Conservation (phyloP, 441 rosid genomes). For the Pelargonium myrrhifolium region DNA sequence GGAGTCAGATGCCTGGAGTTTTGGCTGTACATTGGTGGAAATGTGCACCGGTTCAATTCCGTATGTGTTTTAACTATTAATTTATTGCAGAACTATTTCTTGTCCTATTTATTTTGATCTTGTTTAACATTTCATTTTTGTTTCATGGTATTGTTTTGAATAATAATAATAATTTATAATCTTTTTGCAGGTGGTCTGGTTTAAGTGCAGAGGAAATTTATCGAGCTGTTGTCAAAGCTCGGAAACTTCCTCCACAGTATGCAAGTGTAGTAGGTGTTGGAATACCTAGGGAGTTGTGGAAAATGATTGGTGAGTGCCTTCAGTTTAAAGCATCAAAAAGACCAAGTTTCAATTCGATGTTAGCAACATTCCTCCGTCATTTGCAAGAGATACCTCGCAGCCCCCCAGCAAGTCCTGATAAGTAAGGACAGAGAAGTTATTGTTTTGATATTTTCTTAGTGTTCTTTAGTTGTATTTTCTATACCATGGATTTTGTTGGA, state of each 20-base stretch:
- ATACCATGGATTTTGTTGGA: slow-evolving; percentile 12
- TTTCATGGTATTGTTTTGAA: slow-evolving; percentile 10
- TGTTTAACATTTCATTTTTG: slow-evolving; percentile 12
- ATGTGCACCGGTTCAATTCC: slow-evolving; percentile 99
- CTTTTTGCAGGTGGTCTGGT: slow-evolving; percentile 79
- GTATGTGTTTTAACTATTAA: slow-evolving; percentile 46
- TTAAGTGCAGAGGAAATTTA: slow-evolving; percentile 89
- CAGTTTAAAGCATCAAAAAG: slow-evolving; percentile 89
- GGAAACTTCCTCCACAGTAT: slow-evolving; percentile 92
- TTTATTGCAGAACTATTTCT: slow-evolving; percentile 2
- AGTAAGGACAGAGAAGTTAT: slow-evolving; percentile 43
- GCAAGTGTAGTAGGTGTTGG: slow-evolving; percentile 98
- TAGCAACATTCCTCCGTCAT: slow-evolving; percentile 84
- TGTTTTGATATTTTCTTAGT: background rate
- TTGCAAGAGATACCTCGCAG: slow-evolving; percentile 89
- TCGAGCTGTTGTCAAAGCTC: slow-evolving; percentile 78
- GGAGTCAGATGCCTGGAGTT: slow-evolving; percentile 99
- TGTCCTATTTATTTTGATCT: slow-evolving; percentile 8
- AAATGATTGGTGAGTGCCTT: slow-evolving; percentile 97
- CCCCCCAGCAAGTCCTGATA: slow-evolving; percentile 88
- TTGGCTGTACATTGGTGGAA: slow-evolving; percentile 97
- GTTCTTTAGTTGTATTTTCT: background rate
- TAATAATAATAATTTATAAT: slow-evolving; percentile 18
- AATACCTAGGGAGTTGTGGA: slow-evolving; percentile 91
- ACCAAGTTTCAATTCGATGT: slow-evolving; percentile 86